These are phyloP conservation scores for Tagetes patula DNA, from an alignment of 129 eudicot species.

Conservation along the genomic window DNA sequence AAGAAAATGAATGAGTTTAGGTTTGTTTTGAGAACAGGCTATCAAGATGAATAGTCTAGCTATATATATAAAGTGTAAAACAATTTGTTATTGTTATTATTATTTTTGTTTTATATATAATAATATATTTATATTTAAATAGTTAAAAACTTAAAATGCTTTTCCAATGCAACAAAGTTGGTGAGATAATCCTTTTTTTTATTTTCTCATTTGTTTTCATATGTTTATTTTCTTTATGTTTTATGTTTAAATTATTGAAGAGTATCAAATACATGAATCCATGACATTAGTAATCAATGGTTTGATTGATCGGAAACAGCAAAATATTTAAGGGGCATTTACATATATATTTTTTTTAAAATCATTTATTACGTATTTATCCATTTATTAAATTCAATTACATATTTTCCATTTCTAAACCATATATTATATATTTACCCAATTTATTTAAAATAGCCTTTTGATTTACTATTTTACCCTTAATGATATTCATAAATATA, in stretches of 20 bases:
- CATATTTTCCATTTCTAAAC: too few species aligned
- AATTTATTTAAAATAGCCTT: too few species aligned
- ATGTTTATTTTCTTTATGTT: background rate
- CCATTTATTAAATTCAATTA: too few species aligned
- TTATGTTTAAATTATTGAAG: slow-evolving; percentile 16
- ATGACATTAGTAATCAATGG: background rate
- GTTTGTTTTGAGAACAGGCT: slow-evolving; percentile 53
- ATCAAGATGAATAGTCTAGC: slow-evolving; percentile 42
- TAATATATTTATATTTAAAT: background rate
- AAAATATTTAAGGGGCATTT: too few species aligned
- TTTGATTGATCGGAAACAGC: background rate
- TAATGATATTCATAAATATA: too few species aligned
- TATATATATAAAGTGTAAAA: slow-evolving; percentile 36
- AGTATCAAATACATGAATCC: slow-evolving; percentile 8
- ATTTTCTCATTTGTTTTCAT: slow-evolving; percentile 2
- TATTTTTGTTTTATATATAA: too few species aligned
- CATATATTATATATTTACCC: too few species aligned
- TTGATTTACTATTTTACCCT: too few species aligned
- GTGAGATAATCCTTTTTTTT: slow-evolving; percentile 32
- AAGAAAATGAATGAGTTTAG: slow-evolving; percentile 21
- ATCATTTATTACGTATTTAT: too few species aligned
- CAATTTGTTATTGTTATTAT: slow-evolving; percentile 19
- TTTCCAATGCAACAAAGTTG: slow-evolving; percentile 50
- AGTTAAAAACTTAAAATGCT: slow-evolving; percentile 17
- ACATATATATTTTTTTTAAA: too few species aligned